Evolutionary conservation across 2,329 filamentous ascomycete genomes (phyloP).

Genomic region (Trichoderma simmonsii): DNA sequence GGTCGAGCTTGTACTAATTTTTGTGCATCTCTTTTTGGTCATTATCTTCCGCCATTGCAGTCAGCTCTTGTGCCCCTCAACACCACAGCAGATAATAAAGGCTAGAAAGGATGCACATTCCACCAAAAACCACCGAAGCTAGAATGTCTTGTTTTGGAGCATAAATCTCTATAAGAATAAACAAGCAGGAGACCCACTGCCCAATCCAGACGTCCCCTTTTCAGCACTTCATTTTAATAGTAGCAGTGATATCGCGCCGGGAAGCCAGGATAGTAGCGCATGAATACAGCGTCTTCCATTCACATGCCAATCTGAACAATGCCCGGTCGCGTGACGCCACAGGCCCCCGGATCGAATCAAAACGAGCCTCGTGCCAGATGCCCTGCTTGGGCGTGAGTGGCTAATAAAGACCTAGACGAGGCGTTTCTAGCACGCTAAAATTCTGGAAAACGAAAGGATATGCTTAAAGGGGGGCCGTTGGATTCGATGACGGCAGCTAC

Average conservation of each 20-base stretch:
- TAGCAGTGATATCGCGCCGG: neutral
- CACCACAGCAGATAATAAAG: neutral
- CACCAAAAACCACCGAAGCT: neutral
- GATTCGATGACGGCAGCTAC: neutral
- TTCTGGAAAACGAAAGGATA: neutral
- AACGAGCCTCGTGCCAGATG: neutral
- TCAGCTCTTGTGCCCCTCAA: neutral
- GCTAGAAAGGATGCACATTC: neutral
- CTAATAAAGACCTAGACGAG: neutral
- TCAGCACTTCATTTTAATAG: neutral
- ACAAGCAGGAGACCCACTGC: neutral
- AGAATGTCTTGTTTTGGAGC: neutral
- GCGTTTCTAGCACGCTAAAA: neutral
- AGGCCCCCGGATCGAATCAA: neutral
- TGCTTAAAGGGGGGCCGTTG: neutral
- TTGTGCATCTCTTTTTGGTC: neutral
- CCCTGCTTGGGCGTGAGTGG: neutral
- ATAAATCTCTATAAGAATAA: neutral
- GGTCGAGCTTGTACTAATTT: neutral
- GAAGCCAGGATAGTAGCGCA: neutral
- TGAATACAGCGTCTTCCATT: neutral
- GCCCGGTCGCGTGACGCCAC: slow-evolving; percentile 10
- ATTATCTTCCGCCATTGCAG: neutral
- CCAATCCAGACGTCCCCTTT: neutral
- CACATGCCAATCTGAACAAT: neutral